Evolutionary conservation across 805 yeast genomes (phyloP).

Genomic region (Hanseniaspora guilliermondii): DNA sequence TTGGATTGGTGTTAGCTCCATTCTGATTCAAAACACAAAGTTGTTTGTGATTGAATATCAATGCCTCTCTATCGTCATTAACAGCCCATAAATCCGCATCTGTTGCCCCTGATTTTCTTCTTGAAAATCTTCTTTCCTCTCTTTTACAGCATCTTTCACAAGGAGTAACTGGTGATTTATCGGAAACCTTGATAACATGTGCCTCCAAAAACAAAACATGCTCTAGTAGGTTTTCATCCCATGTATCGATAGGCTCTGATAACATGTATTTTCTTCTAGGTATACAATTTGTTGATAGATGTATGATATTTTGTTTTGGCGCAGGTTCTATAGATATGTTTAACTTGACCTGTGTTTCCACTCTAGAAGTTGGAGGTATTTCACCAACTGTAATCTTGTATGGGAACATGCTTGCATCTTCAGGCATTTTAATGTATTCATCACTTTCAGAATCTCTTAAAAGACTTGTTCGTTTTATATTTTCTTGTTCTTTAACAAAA

Average conservation of each 20-base stretch:
- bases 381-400: conserved; percentile 2
- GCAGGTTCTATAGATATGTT: conserved; percentile 58
- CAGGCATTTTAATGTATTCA: conserved; percentile 6
- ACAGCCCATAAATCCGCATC: conserved; percentile 72
- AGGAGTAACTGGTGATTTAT: conserved; percentile 50
- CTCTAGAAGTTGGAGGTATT: conserved; percentile 74
- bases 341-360: conserved; percentile 88
- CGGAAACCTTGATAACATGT: conserved; percentile 55
- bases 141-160: conserved; percentile 84
- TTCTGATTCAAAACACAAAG: conserved; percentile 38
- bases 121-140: conserved; percentile 84
- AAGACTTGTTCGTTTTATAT: background rate
- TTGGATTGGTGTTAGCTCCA: background rate
- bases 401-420: background rate
- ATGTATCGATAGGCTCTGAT: conserved; percentile 28
- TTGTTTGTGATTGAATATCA: conserved; percentile 85
- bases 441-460: conserved; percentile 7
- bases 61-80: conserved; percentile 61
- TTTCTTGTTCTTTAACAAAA: conserved; percentile 8
- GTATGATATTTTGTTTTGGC: conserved; percentile 59
- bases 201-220: conserved; percentile 62
- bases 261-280: conserved; percentile 77
- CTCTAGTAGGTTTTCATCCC: conserved; percentile 38
- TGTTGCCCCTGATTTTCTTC: conserved; percentile 71
- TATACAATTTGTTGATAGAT: conserved; percentile 76